phyloP scores from a whole-genome alignment of 768 basidiomycete genomes.

The Auriscalpium vulgare region DNA sequence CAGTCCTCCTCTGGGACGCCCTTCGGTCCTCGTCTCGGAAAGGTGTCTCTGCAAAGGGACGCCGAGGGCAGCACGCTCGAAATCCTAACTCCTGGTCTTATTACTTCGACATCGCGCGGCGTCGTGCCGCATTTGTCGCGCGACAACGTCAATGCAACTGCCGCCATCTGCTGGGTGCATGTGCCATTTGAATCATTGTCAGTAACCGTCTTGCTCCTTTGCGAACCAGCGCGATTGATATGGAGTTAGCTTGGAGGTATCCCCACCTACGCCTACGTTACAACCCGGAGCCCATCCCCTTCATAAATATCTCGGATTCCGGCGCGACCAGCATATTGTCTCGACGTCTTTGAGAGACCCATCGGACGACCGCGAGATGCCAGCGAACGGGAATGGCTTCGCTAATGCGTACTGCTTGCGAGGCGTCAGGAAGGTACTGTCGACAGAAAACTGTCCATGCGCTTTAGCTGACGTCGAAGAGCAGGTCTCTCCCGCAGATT shows the following conservation, averaged over 20 bases:
- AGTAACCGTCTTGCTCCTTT: conserved; percentile 17
- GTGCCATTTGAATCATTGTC: conserved; percentile 81
- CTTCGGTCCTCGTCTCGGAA: conserved; percentile 12
- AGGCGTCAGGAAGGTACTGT: conserved; percentile 63
- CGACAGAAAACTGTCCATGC: not conserved
- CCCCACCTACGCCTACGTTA: conserved; percentile 58
- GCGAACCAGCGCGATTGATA: not conserved
- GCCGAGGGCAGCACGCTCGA: conserved; percentile 17
- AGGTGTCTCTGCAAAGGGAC: not conserved
- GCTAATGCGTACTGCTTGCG: conserved; percentile 52
- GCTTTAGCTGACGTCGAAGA: not conserved
- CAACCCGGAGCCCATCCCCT: conserved; percentile 44
- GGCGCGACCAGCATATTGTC: conserved; percentile 38
- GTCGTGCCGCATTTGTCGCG: conserved; percentile 66
- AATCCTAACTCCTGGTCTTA: conserved; percentile 52
- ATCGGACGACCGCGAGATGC: conserved; percentile 55
- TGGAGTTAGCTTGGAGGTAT: conserved; percentile 49
- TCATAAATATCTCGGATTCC: conserved; percentile 60
- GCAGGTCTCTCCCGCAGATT: conserved; percentile 49
- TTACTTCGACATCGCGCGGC: conserved; percentile 64
- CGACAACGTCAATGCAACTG: conserved; percentile 42
- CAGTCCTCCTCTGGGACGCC: not conserved
- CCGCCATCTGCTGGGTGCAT: conserved; percentile 54
- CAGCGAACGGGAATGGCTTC: conserved; percentile 56
- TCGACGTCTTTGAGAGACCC: conserved; percentile 63